A percentile compares a stretch with the other conserved stretches of the same genome.
Conservation (phyloP, 2,329 filamentous ascomycete species). For the Anisogramma anomala region DNA sequence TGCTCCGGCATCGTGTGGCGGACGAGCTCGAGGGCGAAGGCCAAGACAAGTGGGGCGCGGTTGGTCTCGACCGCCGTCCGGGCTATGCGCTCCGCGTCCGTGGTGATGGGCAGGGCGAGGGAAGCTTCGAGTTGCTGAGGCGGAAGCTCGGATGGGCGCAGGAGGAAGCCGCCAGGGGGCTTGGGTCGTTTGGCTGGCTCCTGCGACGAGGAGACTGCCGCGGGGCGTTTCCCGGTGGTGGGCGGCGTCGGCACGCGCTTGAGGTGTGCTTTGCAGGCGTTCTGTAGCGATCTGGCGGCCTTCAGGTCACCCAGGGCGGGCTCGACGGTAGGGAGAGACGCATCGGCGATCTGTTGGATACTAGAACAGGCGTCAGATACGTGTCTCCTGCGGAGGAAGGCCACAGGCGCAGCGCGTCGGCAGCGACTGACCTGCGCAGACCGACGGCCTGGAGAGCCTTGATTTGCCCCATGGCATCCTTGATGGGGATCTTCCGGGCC, state of each 20-base stretch:
- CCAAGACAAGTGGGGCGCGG: slow-evolving; percentile 68
- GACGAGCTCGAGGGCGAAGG: slow-evolving; percentile 63
- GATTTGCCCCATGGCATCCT: slow-evolving; percentile 47
- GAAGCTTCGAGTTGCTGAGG: slow-evolving; percentile 52
- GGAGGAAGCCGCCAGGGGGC: slow-evolving; percentile 19
- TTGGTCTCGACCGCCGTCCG: slow-evolving; percentile 57
- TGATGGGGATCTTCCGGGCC: slow-evolving; percentile 45
- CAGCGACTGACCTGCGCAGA: slow-evolving; percentile 39
- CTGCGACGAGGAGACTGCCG: slow-evolving; percentile 15
- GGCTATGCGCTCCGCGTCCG: slow-evolving; percentile 48
- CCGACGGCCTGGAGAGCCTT: slow-evolving; percentile 44
- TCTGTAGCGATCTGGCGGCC: slow-evolving; percentile 38
- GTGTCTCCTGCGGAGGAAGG: slow-evolving; percentile 15
- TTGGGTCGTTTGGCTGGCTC: slow-evolving; percentile 25
- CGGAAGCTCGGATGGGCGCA: slow-evolving; percentile 25
- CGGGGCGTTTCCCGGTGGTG: slow-evolving; percentile 23
- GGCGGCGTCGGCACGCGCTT: slow-evolving; percentile 25
- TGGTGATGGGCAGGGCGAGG: slow-evolving; percentile 45
- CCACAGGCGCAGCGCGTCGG: not conserved
- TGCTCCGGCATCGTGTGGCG: slow-evolving; percentile 79
- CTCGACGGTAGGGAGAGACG: slow-evolving; percentile 32
- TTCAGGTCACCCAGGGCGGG: slow-evolving; percentile 36
- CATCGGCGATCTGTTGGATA: slow-evolving; percentile 43
- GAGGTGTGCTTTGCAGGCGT: slow-evolving; percentile 41
- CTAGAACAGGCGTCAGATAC: slow-evolving; percentile 21